Evolutionary conservation across 2,329 filamentous ascomycete genomes (phyloP), one percentile per base, ranked within the genome.

Genomic region (Dryadomyces quercus-mongolicae): DNA sequence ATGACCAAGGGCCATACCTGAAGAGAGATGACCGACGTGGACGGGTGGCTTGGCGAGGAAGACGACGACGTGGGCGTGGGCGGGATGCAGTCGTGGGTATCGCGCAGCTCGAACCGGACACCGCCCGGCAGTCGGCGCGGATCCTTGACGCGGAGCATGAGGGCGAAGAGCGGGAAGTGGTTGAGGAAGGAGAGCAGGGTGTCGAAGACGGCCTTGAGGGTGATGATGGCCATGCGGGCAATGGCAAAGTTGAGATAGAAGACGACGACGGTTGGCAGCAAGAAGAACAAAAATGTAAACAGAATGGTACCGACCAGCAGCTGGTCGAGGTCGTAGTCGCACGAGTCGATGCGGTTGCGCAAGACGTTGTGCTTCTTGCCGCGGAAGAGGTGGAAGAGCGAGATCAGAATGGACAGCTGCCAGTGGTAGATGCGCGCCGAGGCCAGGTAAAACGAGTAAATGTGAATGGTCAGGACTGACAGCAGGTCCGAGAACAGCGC

Each of bases 281-380:
- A 76, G 67, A 97, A 98, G 71, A 95, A 95, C 1, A 98, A 78
- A 8, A 98, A 74, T 0, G 93, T 97, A 66, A 98, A 98, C 20
- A 98, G 75, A 56, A 98, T 97, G 1, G 93, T 98, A 57, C 93
- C 93, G 8, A 98, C 84, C 7, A 98, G 82, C 4, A 98, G 80
- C 70, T 98, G 94, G 66, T 98, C 93, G 22, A 98, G 80, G 66
- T 97, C 93, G 70, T 98, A 98, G 71, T 97, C 93, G 74, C 93
- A 98, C 49, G 91, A 95, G 67, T 98, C 93, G 63, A 98, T 97
- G 70, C 93, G 90, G 65, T 96, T 95, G 58, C 94, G 86, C 21
- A 98, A 80, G 16, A 98, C 86, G 62, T 98, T 98, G 66, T 95
- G 86, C 69, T 98, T 98, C 73, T 96, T 97, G 56, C 93, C 94